Base-by-base conservation (phyloP, 495 filamentous ascomycete genomes). In the Aspergillus cristatus region DNA sequence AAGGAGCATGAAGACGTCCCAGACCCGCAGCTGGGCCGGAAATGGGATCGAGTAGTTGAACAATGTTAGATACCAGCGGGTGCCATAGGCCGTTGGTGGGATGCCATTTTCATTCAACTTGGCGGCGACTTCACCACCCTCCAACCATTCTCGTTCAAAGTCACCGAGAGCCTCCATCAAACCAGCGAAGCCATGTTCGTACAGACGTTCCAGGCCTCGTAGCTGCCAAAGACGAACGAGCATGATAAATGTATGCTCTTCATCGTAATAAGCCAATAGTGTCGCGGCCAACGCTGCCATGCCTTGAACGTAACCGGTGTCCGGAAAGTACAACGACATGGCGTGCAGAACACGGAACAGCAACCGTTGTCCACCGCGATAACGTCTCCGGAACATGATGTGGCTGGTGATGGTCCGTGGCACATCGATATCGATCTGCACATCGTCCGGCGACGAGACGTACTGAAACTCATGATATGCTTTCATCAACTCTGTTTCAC, bases 21-120 rank as follows among this genome's bases (percentile, higher is more conserved):
- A 99, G 4, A 99, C 85, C 33, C 91, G 81, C n/a, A 99, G 82
- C 54, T 99, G 91, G 7, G 93, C 93, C 0, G 86, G 75, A 51
- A 97, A 99, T 2, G 91, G 91, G 41, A 99, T 86, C 13, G 86
- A 93, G 46, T 96, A 83, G 62, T 96, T 96, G 71, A 99, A 99
- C 5, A 99, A 73, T 2, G 91, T 99, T 18, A 99, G 72, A 54
- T 99, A 99, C 91, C 91, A 99, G 18, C 88, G 70, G 1, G 90
- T 96, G 20, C 88, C 93, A 56, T 96, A 99, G 14, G 88, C 80
- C 5, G 88, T 99, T 13, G 88, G 76, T 29, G 82, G 74, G 45
- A 99, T 91, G 32, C 71, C 68, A 13, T 95, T 70, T 47, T 91
- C 84, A 34, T 72, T 75, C 84, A 96, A 65, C 60, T 88, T 86